Conservation (phyloP, 2,329 filamentous ascomycete genomes). For the Trichoderma endophyticum region DNA sequence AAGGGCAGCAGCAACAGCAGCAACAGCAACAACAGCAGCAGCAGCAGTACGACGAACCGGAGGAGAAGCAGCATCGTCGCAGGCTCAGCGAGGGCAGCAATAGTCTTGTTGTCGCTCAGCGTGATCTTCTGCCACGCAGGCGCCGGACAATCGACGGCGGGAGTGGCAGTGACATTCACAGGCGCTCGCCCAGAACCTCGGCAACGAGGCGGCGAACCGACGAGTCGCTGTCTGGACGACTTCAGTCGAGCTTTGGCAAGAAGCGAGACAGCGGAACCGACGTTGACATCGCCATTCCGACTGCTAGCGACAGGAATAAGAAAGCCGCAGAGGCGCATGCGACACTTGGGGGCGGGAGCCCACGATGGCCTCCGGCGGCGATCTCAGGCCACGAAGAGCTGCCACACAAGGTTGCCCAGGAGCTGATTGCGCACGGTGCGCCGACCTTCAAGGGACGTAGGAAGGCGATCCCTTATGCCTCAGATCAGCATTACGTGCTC, state of each 20-base stretch:
- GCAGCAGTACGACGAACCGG: background rate
- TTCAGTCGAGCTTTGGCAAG: constrained; percentile 1
- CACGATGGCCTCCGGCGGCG: constrained; percentile 56
- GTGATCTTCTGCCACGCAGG: background rate
- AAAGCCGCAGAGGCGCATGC: background rate
- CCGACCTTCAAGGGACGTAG: constrained; percentile 56
- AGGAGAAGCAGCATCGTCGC: constrained; percentile 7
- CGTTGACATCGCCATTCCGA: background rate
- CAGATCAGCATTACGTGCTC: constrained; percentile 54
- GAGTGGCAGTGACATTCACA: background rate
- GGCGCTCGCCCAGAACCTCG: constrained; percentile 7
- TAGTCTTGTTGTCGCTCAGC: constrained; percentile 4
- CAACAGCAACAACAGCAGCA: background rate
- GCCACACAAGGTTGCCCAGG: constrained; percentile 51
- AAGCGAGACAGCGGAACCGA: background rate
- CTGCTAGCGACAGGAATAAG: background rate
- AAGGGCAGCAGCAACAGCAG: background rate
- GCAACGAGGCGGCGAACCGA: constrained; percentile 9
- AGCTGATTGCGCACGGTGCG: constrained; percentile 57
- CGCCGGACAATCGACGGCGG: constrained; percentile 12
- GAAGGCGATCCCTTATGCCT: constrained; percentile 51
- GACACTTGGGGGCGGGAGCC: constrained; percentile 21
- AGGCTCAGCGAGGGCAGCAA: constrained; percentile 13
- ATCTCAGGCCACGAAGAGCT: constrained; percentile 49
- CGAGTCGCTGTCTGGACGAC: constrained; percentile 9